These are phyloP conservation scores for Pseudonitzschia multiseries DNA, from an alignment of 108 stramenopile species.

Conservation along the genomic window DNA sequence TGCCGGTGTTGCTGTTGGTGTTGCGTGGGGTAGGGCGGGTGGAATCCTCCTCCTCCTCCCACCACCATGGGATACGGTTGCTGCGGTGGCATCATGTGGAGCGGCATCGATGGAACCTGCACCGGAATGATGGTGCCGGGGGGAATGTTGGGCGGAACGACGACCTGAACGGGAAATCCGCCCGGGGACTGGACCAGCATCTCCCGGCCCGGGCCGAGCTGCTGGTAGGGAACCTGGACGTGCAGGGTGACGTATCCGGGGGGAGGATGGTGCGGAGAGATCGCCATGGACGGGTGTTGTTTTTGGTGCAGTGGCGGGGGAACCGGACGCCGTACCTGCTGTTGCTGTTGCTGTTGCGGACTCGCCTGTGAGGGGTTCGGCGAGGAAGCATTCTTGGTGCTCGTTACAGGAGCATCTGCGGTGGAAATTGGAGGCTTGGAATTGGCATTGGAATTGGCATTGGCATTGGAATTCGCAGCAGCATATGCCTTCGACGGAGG, in stretches of 20 bases:
- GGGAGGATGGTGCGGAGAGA: constrained; percentile 19
- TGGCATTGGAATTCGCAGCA: no score
- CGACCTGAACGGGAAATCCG: constrained; percentile 46
- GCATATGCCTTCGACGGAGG: neutral
- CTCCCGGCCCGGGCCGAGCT: constrained; percentile 50
- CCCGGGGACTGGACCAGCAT: constrained; percentile 57
- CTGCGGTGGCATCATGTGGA: constrained; percentile 33
- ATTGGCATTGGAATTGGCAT: no score
- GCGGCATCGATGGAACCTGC: constrained; percentile 51
- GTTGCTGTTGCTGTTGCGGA: neutral
- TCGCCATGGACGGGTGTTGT: constrained; percentile 19
- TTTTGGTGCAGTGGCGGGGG: constrained; percentile 2
- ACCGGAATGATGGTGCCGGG: constrained; percentile 73
- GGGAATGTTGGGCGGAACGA: constrained; percentile 63
- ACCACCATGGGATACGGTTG: no score
- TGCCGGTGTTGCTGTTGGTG: neutral
- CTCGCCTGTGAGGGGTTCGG: no score
- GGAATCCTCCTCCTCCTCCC: no score
- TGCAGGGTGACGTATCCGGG: constrained; percentile 52
- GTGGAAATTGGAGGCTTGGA: neutral
- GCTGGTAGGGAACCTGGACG: constrained; percentile 55
- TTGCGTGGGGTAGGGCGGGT: neutral
- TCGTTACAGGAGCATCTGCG: neutral
- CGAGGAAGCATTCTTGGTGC: no score
- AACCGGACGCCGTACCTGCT: neutral